phyloP scores from a whole-genome alignment of 345 rosid species.

The Cardamine chenopodiifolia region DNA sequence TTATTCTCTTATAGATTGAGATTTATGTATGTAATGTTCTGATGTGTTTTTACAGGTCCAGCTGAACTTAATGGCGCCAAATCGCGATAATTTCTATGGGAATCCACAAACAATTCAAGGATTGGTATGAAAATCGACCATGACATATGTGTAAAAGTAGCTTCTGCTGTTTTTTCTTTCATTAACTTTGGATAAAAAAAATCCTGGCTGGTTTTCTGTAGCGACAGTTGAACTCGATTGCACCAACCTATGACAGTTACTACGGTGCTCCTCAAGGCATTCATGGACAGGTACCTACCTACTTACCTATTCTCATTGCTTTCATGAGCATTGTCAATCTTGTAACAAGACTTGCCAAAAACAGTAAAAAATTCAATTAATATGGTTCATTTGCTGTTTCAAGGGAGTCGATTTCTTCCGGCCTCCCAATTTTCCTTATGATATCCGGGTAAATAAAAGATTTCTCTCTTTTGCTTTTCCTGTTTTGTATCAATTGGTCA shows the following conservation, averaged over 20 bases:
- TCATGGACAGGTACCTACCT: slow-evolving; percentile 54
- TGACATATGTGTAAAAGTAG: slow-evolving; percentile 20
- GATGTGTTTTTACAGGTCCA: slow-evolving; percentile 54
- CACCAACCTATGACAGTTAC: slow-evolving; percentile 62
- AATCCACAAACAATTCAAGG: slow-evolving; percentile 62
- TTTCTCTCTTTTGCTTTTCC: neutral
- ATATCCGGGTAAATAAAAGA: slow-evolving; percentile 58
- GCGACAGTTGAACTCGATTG: slow-evolving; percentile 64
- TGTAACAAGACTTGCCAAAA: slow-evolving; percentile 6
- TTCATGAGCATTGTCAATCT: slow-evolving; percentile 12
- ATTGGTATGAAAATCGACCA: slow-evolving; percentile 54
- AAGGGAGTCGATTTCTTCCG: slow-evolving; percentile 77
- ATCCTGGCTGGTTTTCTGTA: slow-evolving; percentile 37
- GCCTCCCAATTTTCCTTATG: slow-evolving; percentile 48
- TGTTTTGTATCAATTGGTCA: slow-evolving; percentile 12
- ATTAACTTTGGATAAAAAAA: slow-evolving; percentile 35
- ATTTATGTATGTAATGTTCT: slow-evolving; percentile 3
- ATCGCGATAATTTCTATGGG: slow-evolving; percentile 54
- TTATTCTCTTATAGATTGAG: slow-evolving; percentile 2
- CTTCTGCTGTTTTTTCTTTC: slow-evolving; percentile 32
- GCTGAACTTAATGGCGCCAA: slow-evolving; percentile 65
- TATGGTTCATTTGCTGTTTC: slow-evolving; percentile 13
- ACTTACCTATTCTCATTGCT: slow-evolving; percentile 7
- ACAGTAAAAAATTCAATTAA: neutral
- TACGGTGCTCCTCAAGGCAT: slow-evolving; percentile 57